Conservation (phyloP, 768 basidiomycete genomes). For the Lepiota venenata region DNA sequence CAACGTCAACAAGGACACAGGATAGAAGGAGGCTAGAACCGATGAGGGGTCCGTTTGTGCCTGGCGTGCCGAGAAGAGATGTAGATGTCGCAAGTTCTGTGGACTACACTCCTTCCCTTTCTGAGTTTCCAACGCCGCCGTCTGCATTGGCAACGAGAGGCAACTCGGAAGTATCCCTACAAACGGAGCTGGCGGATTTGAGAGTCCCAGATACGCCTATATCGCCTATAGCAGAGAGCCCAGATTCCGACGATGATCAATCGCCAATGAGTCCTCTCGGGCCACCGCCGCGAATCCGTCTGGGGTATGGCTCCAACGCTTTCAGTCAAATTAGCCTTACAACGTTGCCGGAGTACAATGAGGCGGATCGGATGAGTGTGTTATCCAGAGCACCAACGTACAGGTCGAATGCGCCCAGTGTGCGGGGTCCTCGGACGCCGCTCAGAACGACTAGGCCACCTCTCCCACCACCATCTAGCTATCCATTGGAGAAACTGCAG, state of each 20-base stretch:
- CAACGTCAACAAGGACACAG: background rate
- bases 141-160: no score
- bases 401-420: background rate
- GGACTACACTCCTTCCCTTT: background rate
- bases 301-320: background rate
- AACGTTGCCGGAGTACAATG: conserved; percentile 5
- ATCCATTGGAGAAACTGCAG: background rate
- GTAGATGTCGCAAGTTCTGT: no score
- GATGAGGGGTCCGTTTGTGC: background rate
- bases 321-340: conserved; percentile 1
- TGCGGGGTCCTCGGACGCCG: background rate
- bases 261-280: background rate
- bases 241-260: background rate
- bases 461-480: conserved; percentile 4
- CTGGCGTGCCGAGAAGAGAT: background rate
- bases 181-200: background rate
- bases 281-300: background rate
- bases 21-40: background rate
- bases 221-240: background rate
- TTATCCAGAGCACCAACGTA: conserved; percentile 6
- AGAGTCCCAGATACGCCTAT: background rate
- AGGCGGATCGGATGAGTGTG: conserved; percentile 6
- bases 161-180: background rate
- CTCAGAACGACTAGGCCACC: background rate
- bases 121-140: background rate